phyloP scores from a whole-genome alignment of 768 basidiomycete genomes.

The Russula griseocarnosa region DNA sequence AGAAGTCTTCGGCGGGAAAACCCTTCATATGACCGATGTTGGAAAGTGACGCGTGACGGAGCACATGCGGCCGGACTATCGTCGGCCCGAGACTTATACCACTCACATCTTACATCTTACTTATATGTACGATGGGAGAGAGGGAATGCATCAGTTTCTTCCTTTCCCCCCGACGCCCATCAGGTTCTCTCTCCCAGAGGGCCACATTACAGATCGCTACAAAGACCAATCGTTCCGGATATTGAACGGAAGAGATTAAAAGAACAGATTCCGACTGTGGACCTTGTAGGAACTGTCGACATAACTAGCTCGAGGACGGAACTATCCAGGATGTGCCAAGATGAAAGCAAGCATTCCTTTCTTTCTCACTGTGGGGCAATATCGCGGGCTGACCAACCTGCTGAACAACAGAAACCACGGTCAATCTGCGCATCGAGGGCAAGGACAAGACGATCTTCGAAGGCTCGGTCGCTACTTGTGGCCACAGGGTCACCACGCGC shows the following conservation, averaged over 20 bases:
- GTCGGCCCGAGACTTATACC: no score
- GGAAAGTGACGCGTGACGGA: no score
- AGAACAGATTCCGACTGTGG: not conserved
- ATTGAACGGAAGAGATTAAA: not conserved
- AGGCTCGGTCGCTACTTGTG: not conserved
- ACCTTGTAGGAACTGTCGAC: not conserved
- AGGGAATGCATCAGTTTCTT: no score
- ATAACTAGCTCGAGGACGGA: not conserved
- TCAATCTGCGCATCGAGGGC: slow-evolving; percentile 3
- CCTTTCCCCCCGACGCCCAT: no score
- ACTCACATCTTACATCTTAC: no score
- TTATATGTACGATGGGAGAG: no score
- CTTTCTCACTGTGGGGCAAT: no score
- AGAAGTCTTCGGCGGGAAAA: no score
- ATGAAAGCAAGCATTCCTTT: not conserved
- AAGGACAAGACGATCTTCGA: not conserved
- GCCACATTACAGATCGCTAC: no score
- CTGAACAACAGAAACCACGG: not conserved
- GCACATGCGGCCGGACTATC: no score
- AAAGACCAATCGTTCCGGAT: not conserved
- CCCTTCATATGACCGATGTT: no score
- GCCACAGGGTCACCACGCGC: slow-evolving; percentile 34
- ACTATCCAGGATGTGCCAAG: not conserved
- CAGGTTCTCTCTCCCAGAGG: no score
- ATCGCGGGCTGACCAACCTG: not conserved